Conservation (phyloP, 345 rosid genomes). For the Linum trigynum region DNA sequence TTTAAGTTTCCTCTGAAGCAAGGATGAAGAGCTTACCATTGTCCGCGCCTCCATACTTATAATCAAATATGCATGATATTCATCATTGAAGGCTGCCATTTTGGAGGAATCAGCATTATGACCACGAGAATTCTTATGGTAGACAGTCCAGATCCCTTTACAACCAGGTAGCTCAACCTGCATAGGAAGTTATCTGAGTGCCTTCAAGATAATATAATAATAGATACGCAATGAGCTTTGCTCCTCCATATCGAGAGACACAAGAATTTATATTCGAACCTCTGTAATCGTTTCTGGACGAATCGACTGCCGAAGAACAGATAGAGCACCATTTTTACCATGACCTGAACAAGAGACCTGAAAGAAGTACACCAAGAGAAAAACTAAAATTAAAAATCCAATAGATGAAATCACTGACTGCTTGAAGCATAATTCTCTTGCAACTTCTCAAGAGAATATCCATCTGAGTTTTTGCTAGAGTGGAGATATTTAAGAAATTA, state of each 20-base stretch:
- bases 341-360: slow-evolving; percentile 99
- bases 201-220: not conserved
- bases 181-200: slow-evolving; percentile 5
- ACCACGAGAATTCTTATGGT: slow-evolving; percentile 76
- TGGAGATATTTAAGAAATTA: not conserved
- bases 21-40: slow-evolving; percentile 47
- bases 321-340: slow-evolving; percentile 87
- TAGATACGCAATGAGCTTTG: not conserved
- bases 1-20: not conserved
- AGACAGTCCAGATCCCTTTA: slow-evolving; percentile 97
- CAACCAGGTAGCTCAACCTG: slow-evolving; percentile 97
- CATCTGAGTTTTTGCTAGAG: not conserved
- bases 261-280: slow-evolving; percentile 26
- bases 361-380: slow-evolving; percentile 8
- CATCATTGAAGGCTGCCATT: slow-evolving; percentile 56
- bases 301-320: slow-evolving; percentile 88
- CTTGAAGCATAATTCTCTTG: not conserved
- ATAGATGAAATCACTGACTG: not conserved
- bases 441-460: not conserved
- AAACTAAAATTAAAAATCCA: not conserved
- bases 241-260: not conserved
- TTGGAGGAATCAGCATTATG: slow-evolving; percentile 64
- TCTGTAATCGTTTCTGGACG: slow-evolving; percentile 97
- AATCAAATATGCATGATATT: slow-evolving; percentile 96
- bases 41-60: slow-evolving; percentile 91